Evolutionary conservation across 139 green algal species (phyloP).

Genomic region (Nannochloris sp.): DNA sequence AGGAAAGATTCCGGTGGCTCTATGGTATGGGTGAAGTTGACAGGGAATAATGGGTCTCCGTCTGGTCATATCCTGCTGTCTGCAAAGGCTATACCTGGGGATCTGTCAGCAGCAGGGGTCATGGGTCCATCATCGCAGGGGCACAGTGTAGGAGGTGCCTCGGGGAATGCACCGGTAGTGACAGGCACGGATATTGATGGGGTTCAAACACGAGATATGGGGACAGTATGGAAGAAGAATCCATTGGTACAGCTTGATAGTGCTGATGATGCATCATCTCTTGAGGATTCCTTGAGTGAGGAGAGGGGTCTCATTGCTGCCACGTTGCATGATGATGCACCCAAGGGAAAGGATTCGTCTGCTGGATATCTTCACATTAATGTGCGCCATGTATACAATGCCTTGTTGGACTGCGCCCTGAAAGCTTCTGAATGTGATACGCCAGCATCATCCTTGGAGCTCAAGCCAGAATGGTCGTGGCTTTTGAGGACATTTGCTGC

Average conservation of each 20-base stretch:
- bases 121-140: neutral
- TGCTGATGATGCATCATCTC: too few species aligned
- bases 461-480: slow-evolving; percentile 37
- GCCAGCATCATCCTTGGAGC: slow-evolving; percentile 13
- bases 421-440: slow-evolving; percentile 25
- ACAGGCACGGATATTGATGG: neutral
- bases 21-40: slow-evolving; percentile 33
- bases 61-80: slow-evolving; percentile 27
- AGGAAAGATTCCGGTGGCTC: neutral
- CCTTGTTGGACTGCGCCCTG: slow-evolving; percentile 34
- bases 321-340: neutral
- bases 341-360: neutral
- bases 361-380: slow-evolving; percentile 16
- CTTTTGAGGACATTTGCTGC: slow-evolving; percentile 32
- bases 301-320: too few species aligned
- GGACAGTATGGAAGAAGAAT: too few species aligned
- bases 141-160: neutral
- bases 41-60: slow-evolving; percentile 9
- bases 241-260: too few species aligned
- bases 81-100: slow-evolving; percentile 1
- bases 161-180: neutral
- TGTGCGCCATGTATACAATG: slow-evolving; percentile 36
- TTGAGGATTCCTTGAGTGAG: too few species aligned
- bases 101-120: neutral
- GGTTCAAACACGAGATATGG: too few species aligned